A percentile compares a stretch with the other conserved stretches of the same genome.
Evolutionary conservation across 75 land plant species (phyloP).

Genomic region (Selaginella tamariscina): DNA sequence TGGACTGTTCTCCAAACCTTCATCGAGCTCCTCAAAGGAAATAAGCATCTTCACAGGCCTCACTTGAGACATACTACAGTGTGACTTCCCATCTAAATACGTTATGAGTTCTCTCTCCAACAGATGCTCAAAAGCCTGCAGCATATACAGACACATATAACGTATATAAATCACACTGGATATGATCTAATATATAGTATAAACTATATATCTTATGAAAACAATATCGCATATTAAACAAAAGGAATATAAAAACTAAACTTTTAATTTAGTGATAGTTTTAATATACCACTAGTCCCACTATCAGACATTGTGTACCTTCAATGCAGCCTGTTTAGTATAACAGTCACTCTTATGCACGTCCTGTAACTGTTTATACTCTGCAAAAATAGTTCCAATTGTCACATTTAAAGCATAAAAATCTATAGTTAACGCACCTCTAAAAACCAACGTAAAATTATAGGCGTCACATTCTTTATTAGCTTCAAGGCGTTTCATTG

Average conservation of each 20-base stretch:
- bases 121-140: slow-evolving; percentile 94
- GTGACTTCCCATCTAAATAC: slow-evolving; percentile 44
- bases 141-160: background rate
- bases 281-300: background rate
- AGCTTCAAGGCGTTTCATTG: slow-evolving; percentile 85
- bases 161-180: background rate
- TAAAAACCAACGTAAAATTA: slow-evolving; percentile 73
- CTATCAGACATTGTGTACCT: slow-evolving; percentile 35
- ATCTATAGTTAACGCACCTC: slow-evolving; percentile 33
- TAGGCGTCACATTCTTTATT: slow-evolving; percentile 53
- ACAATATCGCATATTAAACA: no score
- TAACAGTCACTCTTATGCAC: slow-evolving; percentile 63
- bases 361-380: slow-evolving; percentile 65
- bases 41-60: slow-evolving; percentile 71
- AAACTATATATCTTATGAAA: no score
- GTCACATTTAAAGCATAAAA: background rate
- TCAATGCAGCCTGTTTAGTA: slow-evolving; percentile 47
- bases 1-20: slow-evolving; percentile 51
- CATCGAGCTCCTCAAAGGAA: slow-evolving; percentile 52
- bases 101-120: slow-evolving; percentile 54
- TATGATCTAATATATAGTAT: background rate
- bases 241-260: no score
- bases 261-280: no score
- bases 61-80: slow-evolving; percentile 44
- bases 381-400: slow-evolving; percentile 29